Evolutionary conservation across 805 yeast genomes (phyloP), one percentile per base, ranked within the genome.

Genomic region (Cephaloascus fragrans): DNA sequence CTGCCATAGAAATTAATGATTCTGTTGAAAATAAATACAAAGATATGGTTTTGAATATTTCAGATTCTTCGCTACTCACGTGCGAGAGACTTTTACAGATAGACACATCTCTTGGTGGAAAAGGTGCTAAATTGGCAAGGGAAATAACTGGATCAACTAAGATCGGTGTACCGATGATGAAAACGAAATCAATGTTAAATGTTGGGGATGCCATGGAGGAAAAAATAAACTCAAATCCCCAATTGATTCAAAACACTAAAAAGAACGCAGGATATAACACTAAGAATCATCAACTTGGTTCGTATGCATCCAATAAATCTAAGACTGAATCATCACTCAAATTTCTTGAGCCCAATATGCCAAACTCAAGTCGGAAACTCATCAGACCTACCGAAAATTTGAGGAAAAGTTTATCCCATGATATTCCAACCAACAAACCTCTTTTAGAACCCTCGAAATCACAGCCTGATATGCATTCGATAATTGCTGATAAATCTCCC

Each of bases 121-220:
- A 57, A 36, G 71, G 71, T 4, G 66, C 72, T 15, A 57, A 59
- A 42, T 50, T 66, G 41, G 71, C 71, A 0, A 46, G 64, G 10
- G 60, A 54, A 10, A 61, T 67, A 26, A 67, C 72, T 1, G 72
- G 72, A 3, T 62, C 69, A 3, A 64, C 53, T 37, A 47, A 53
- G 3, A 64, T 64, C 46, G 71, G 69, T 0, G 46, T 52, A 9
- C 56, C 57, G 14, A 67, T 69, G 2, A 62, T 55, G 47, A 63
- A 63, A 39, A 64, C 71, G n/a, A 66, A 64, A 45, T 64, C 70
- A 4, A 41, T 67, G 39, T 48, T 67, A 32, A 55, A 47, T 4
- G 69, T 69, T 3, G 45, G 57, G 1, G 61, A 56, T 15, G 39
- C 39, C 31, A 42, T 40, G n/a, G 40, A 36, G 12, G 38, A 33